Evolutionary conservation across 2,329 filamentous ascomycete species (phyloP), one percentile per base, ranked within the genome.

Genomic region (Claviceps sp.): DNA sequence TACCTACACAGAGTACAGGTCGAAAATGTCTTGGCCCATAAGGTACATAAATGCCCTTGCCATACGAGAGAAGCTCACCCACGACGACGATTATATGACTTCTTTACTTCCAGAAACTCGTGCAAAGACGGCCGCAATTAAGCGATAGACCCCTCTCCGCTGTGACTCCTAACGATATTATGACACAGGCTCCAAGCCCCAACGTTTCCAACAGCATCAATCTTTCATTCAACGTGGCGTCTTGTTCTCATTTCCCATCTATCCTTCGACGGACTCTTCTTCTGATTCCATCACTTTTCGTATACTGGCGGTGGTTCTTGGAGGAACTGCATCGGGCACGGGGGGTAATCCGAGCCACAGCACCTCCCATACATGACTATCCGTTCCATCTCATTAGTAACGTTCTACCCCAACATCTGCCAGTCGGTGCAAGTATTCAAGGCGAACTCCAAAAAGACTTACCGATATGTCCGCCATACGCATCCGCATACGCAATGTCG

Each of bases 301-400:
- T 70, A 70, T 5, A 61, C 59, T 2, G 67, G 68, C 5, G 66
- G 66, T 8, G 67, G 65, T 47, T 70, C 67, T 50, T 59, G 61
- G 9, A 70, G 60, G 52, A 64, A 66, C 50, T 69, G 61, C 52
- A 69, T 66, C 13, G 68, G 68, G 49, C 67, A 70, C 8, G 60
- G 64, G 1, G 66, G 65, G 22, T 64, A 65, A 42, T 63, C 58
- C 0, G 55, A 55, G 9, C 56, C 58, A 22, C 59, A 55, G 37
- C 62, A 62, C 17, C 58, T 57, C 36, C 61, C 63, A 52, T 67
- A 60, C 68, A 70, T 69, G 51, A 66, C 68, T 70, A 29, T 14
- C 5, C 7, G n/a, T 16, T 7, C 34, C 3, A 16, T 16, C 8
- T 29, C 3, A 14, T 50, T 22, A 52, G 44, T 22, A 8, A 1